Conservation (phyloP, 2,329 filamentous ascomycete genomes). For the Acarospora socialis region DNA sequence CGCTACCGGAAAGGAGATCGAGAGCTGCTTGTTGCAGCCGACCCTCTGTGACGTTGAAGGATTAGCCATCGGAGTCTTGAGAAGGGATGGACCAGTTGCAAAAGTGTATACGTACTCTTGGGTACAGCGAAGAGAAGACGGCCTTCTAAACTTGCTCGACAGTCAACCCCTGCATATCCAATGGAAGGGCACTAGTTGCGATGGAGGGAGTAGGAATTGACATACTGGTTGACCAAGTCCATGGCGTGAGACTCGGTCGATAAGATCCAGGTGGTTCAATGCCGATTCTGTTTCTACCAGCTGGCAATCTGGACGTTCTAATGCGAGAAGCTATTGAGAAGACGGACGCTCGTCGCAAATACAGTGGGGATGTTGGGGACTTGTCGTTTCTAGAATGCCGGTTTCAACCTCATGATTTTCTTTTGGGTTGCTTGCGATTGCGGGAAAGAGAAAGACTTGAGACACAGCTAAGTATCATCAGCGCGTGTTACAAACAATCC, state of each 20-base stretch:
- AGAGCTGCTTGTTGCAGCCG: constrained; percentile 77
- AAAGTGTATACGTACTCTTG: constrained; percentile 57
- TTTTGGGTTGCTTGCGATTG: too few species aligned
- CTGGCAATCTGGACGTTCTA: too few species aligned
- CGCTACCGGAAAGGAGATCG: constrained; percentile 81
- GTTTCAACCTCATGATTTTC: too few species aligned
- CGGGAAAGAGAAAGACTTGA: too few species aligned
- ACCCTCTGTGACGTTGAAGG: constrained; percentile 50
- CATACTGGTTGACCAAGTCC: constrained; percentile 50
- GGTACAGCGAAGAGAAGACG: constrained; percentile 93
- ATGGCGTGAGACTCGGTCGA: constrained; percentile 26
- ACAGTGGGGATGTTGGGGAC: too few species aligned
- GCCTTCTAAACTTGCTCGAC: constrained; percentile 60
- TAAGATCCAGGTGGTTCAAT: too few species aligned
- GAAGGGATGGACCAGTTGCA: constrained; percentile 12
- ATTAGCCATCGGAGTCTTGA: constrained; percentile 7
- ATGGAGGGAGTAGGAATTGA: constrained; percentile 13
- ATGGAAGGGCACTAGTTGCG: background rate
- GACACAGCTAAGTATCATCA: too few species aligned
- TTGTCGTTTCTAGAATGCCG: too few species aligned
- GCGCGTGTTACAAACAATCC: too few species aligned
- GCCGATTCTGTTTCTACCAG: too few species aligned
- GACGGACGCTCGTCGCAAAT: too few species aligned
- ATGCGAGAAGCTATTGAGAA: too few species aligned
- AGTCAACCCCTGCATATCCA: constrained; percentile 19